phyloP scores from a whole-genome alignment of 306 rosid genomes.

The Clitoria ternatea region DNA sequence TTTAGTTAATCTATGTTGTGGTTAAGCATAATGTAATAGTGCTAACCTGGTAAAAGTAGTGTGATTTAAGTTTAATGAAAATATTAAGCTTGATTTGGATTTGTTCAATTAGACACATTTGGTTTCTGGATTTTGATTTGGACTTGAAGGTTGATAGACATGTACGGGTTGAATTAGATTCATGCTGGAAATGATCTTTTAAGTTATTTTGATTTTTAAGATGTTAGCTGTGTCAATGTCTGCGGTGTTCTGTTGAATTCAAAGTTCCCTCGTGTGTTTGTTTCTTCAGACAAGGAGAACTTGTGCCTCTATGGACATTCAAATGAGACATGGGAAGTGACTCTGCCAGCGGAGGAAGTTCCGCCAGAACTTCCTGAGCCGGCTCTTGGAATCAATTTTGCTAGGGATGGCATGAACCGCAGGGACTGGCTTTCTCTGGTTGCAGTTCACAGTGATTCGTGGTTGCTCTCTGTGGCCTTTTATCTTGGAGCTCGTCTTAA shows the following conservation, averaged over 20 bases:
- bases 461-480: constrained; percentile 98
- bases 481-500: constrained; percentile 95
- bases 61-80: background rate
- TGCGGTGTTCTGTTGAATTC: background rate
- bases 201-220: background rate
- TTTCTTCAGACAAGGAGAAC: constrained; percentile 86
- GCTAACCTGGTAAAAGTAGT: background rate
- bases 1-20: background rate
- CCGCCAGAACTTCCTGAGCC: constrained; percentile 99
- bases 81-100: background rate
- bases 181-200: background rate
- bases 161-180: background rate
- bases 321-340: constrained; percentile 92
- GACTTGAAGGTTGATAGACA: background rate
- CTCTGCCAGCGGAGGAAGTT: constrained; percentile 95
- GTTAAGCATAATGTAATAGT: background rate
- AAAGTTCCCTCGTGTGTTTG: background rate
- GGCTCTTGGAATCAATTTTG: constrained; percentile 98
- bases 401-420: constrained; percentile 96
- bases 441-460: constrained; percentile 95
- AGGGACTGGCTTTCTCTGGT: constrained; percentile 96
- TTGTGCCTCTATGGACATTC: constrained; percentile 93
- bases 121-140: constrained; percentile 14
- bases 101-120: background rate
- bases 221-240: background rate